Evolutionary conservation across 768 basidiomycete genomes (phyloP), one percentile per base, ranked within the genome.

Genomic region (Suillus americanus): DNA sequence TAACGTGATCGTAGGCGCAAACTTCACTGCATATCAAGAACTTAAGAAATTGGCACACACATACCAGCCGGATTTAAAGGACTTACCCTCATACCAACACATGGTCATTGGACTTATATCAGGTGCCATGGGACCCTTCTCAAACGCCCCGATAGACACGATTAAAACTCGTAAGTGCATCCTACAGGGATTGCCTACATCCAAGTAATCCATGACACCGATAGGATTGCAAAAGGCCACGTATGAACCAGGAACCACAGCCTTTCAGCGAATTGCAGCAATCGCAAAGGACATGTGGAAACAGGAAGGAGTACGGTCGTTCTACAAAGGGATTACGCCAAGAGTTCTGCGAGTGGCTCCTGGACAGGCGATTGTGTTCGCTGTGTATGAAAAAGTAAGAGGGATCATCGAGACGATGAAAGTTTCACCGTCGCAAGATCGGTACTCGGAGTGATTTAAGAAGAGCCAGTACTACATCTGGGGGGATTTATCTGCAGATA

Each of bases 281-380:
- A 96, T 99, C 64, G 89, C 94, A 37, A 78, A 79, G n/a, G 94
- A 94, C 55, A 97, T 99, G 95, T 98, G 95, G 90, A 86, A 82
- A 66, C 83, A 86, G 68, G 97, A 99, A 78, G 97, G 97, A 7
- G 80, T 90, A 18, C 78, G 78, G 51, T 94, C 96, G 61, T 99
- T 99, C 79, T 99, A 99, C 82, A 99, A 97, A 81, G 97, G 97
- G 23, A 98, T 99, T 74, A 98, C 96, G 0, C 97, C 97, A 41
- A 85, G 97, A 25, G 95, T 99, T 41, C 81, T 97, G 71, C 88
- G 97, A 62, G 97, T 99, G 53, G 97, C 97, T 2, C 97, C 97
- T 9, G 97, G 97, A 1, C 94, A 94, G 75, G 96, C 96, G 2
- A 92, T 99, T 68, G 97, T 98, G 41, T 99, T 99, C 72, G 94